Base-by-base conservation (phyloP, 2,329 filamentous ascomycete species). In the Trichophyton benhamiae region DNA sequence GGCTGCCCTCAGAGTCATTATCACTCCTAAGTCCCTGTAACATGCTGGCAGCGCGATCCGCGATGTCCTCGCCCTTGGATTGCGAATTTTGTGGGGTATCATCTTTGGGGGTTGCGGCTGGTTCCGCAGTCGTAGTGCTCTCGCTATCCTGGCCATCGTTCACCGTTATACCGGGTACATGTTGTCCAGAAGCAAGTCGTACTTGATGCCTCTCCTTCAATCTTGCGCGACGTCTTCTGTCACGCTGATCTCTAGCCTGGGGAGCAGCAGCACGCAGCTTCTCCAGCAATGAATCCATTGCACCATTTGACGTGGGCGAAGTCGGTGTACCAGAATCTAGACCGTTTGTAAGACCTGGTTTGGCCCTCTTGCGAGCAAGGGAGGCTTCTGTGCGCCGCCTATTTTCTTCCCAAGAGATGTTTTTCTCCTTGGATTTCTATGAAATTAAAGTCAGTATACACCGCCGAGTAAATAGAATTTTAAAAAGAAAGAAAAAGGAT, bases 271-370 rank as follows among this genome's bases (percentile, higher is more conserved):
- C 91, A 62, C 94, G 87, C 61, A 99, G 79, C 76, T 97, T 97
- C 83, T 96, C 90, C 57, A 99, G 83, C 25, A 99, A 79, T 46
- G 88, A 89, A 76, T 99, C 94, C 91, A 99, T 97, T 59, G 91
- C 94, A 60, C 92, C 94, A 5, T 89, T 90, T 61, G 84, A 87
- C 36, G 82, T 82, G 25, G 89, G 87, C 2, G 86, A 87, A 33
- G 81, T 78, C 4, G 85, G 85, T 17, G 73, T 73, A 11, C 77
- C 75, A 15, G 76, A 75, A 17, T 69, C 74, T 13, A 75, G 76
- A 42, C 72, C 73, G 70, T 87, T 87, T 66, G 86, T 78, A 67
- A 87, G 81, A n/a, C 84, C 82, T 65, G 88, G 83, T 65, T 83
- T 76, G 63, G 74, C 71, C 22, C 77, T 78, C 77, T 96, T 96